Conservation (phyloP, 208 protist genomes). For the Trypanosoma scelopori region DNA sequence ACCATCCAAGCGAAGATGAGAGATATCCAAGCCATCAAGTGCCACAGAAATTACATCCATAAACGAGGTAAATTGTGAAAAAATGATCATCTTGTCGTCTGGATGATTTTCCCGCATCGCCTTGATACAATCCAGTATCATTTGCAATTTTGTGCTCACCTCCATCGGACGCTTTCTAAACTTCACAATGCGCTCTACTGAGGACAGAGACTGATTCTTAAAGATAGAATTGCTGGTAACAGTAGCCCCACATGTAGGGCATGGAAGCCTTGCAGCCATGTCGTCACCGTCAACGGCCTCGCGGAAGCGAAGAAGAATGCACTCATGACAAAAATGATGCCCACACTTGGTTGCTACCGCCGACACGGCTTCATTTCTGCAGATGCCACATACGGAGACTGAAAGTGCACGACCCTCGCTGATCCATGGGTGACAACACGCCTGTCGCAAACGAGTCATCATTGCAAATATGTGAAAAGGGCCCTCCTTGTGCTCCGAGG, state of each 20-base stretch:
- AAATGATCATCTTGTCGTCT: slow-evolving; percentile 95
- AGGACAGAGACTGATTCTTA: slow-evolving; percentile 51
- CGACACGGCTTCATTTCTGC: slow-evolving; percentile 56
- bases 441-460: slow-evolving; percentile 92
- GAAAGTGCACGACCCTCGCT: slow-evolving; percentile 60
- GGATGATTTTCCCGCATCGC: slow-evolving; percentile 68
- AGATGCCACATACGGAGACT: slow-evolving; percentile 78
- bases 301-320: slow-evolving; percentile 71
- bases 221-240: slow-evolving; percentile 67
- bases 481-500: slow-evolving; percentile 59
- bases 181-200: slow-evolving; percentile 70
- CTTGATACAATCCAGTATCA: slow-evolving; percentile 74
- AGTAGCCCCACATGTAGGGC: slow-evolving; percentile 50
- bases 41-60: slow-evolving; percentile 94
- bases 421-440: slow-evolving; percentile 92
- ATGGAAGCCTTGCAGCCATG: slow-evolving; percentile 52
- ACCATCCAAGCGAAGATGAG: slow-evolving; percentile 89
- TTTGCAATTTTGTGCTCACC: slow-evolving; percentile 82
- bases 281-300: slow-evolving; percentile 79
- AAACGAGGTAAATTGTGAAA: slow-evolving; percentile 98
- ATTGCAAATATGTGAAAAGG: slow-evolving; percentile 92
- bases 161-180: slow-evolving; percentile 71
- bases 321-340: slow-evolving; percentile 89
- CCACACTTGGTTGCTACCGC: slow-evolving; percentile 70
- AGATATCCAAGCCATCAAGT: slow-evolving; percentile 65